phyloP scores from a whole-genome alignment of 176 grass and related monocot species.

The Rhynchospora breviuscula region DNA sequence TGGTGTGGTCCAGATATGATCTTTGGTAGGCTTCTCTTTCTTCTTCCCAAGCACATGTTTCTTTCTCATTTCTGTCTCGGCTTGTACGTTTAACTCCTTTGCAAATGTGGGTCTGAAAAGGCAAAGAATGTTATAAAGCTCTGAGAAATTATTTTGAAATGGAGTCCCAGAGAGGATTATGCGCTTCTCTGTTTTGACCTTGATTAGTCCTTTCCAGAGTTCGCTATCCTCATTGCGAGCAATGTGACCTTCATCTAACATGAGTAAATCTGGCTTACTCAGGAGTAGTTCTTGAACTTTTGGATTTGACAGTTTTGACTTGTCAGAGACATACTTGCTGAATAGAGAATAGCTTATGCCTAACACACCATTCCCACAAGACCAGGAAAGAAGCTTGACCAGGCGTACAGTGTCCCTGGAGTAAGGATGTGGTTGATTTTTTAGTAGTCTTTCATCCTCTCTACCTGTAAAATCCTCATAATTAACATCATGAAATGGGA shows the following conservation, averaged over 20 bases:
- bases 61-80: background rate
- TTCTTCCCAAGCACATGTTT: background rate
- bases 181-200: slow-evolving; percentile 48
- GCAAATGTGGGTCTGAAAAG: slow-evolving; percentile 68
- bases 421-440: slow-evolving; percentile 10
- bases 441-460: slow-evolving; percentile 36
- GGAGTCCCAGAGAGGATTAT: slow-evolving; percentile 78
- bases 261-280: slow-evolving; percentile 45
- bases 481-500: slow-evolving; percentile 74
- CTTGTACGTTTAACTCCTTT: slow-evolving; percentile 27
- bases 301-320: background rate
- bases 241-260: slow-evolving; percentile 86
- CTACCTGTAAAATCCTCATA: slow-evolving; percentile 35
- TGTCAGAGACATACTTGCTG: slow-evolving; percentile 22
- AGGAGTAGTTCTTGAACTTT: slow-evolving; percentile 38
- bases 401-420: background rate
- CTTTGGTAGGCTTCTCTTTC: slow-evolving; percentile 35
- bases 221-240: slow-evolving; percentile 50
- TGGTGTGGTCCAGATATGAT: slow-evolving; percentile 39
- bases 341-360: slow-evolving; percentile 75
- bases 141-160: slow-evolving; percentile 77
- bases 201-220: slow-evolving; percentile 49
- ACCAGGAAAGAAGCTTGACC: slow-evolving; percentile 64
- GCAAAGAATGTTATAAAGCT: slow-evolving; percentile 54
- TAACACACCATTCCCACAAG: slow-evolving; percentile 51